Base-by-base conservation (phyloP, 345 rosid species). In the Noccaea bulbosa region DNA sequence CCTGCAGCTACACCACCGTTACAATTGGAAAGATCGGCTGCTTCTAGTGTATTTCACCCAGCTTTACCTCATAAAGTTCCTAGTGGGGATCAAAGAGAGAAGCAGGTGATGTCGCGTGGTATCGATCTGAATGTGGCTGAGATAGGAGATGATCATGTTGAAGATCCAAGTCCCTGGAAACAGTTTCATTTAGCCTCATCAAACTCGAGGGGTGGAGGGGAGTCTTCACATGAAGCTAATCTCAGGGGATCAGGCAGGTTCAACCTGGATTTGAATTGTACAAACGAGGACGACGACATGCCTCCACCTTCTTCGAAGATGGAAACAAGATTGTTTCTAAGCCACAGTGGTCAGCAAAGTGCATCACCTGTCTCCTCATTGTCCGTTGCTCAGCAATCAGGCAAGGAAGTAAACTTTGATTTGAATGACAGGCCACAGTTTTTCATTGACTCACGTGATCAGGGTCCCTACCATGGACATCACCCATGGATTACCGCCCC, bases 41-140 rank as follows among this genome's bases (percentile, higher is more conserved):
- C 86, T 59, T 82, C 89, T 47, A 86, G 93, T 77, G 92, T 89
- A 43, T 89, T 89, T 81, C 89, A 80, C 54, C 79, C 88, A 27
- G 88, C 87, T 48, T 83, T 87, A 1, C 86, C 93, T 45, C 88
- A 85, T 51, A 81, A 83, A 76, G 69, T 54, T 62, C 80, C 83
- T 64, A 85, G 88, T 55, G 87, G 65, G 43, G 65, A 77, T 51
- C 69, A 78, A 56, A 79, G 61, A 41, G 86, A 83, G 70, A 86
- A 77, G 59, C 81, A 80, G 71, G 80, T 56, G 68, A 73, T 73
- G 45, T 79, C 63, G 68, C 84, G 87, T 70, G 87, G 83, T 71
- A 79, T 94, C 17, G 99, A 94, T 86, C 93, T 92, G 70, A 94
- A 94, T 79, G 81, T 87, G 70, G 79, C 87, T 1, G 98, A 86